phyloP scores from a whole-genome alignment of 441 rosid genomes.

The Erodium chrysanthum region DNA sequence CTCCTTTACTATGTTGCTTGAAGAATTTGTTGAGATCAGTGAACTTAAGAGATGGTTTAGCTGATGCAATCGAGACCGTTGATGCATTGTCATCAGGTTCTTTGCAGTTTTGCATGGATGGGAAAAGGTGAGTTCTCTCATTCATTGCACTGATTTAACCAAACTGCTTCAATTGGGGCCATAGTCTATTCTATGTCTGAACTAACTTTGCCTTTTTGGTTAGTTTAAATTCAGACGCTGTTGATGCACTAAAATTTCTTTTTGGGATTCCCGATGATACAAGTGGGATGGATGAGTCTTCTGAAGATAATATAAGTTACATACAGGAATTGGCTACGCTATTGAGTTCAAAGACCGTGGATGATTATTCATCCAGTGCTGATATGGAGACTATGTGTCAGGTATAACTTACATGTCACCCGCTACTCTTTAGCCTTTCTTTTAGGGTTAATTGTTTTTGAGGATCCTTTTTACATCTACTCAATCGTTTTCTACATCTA shows the following conservation, averaged over 20 bases:
- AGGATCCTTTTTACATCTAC: too few relatives aligned
- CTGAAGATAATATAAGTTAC: conserved; percentile 44
- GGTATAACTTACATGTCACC: conserved; percentile 27
- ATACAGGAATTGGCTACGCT: conserved; percentile 40
- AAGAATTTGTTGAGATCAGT: conserved; percentile 52
- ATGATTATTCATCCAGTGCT: conserved; percentile 28
- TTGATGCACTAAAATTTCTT: conserved; percentile 54
- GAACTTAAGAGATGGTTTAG: conserved; percentile 38
- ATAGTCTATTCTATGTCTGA: neutral
- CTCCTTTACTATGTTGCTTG: conserved; percentile 77
- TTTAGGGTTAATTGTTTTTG: too few relatives aligned
- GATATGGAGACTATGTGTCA: conserved; percentile 35
- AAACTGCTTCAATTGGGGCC: neutral
- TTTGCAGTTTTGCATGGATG: conserved; percentile 54
- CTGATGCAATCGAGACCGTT: conserved; percentile 52
- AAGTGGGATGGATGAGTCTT: conserved; percentile 32
- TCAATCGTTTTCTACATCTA: too few relatives aligned
- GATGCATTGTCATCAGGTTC: conserved; percentile 48
- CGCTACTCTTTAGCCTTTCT: too few relatives aligned
- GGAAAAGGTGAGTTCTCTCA: conserved; percentile 52
- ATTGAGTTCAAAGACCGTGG: conserved; percentile 41
- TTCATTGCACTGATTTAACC: conserved; percentile 1
- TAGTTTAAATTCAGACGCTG: conserved; percentile 55
- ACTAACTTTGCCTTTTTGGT: neutral
- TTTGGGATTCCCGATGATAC: conserved; percentile 59